Evolutionary conservation across 2,329 filamentous ascomycete species (phyloP), one percentile per base, ranked within the genome.

Genomic region (Pleomassaria siparia): DNA sequence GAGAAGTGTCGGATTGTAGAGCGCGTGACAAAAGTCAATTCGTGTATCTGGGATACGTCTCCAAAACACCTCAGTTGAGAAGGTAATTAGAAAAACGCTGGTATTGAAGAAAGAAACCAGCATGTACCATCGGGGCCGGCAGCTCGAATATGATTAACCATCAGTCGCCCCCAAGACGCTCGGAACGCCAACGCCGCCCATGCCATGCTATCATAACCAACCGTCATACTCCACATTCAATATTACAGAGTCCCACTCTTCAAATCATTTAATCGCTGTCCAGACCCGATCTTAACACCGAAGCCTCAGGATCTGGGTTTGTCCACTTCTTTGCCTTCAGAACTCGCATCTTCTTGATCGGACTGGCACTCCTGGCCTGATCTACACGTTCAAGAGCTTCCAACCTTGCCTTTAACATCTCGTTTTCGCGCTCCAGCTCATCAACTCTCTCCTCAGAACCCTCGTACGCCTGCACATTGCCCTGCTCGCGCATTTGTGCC

Each of bases 291-390:
- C 52, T 54, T 40, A 60, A 52, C 10, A 43, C 47, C 46, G 54
- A 22, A 3, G 18, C 40, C 49, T 67, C 66, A 4, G 65, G 68
- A 53, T 70, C 41, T 7, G 35, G 35, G n/a, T 37, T 66, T 41
- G 73, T 70, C 74, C 75, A 79, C 64, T 70, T 74, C 63, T 74
- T 75, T 43, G 70, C 67, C 67, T 79, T 79, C 26, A 79, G 55
- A 42, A 76, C 73, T 50, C 75, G 66, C 67, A 77, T 73, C 66
- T 76, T 78, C 69, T 76, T 76, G 15, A 73, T 69, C 24, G 75
- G 76, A 60, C 73, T 76, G 53, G 72, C 51, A 49, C 65, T 69
- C 29, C 60, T 52, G 35, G 49, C 51, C 48, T 62, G 62, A 45
- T 62, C 67, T 53, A 76, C 72, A 16, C 74, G 55, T 62, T 76